phyloP scores from a whole-genome alignment of 495 filamentous ascomycete genomes.

The Aspergillus indologenus region DNA sequence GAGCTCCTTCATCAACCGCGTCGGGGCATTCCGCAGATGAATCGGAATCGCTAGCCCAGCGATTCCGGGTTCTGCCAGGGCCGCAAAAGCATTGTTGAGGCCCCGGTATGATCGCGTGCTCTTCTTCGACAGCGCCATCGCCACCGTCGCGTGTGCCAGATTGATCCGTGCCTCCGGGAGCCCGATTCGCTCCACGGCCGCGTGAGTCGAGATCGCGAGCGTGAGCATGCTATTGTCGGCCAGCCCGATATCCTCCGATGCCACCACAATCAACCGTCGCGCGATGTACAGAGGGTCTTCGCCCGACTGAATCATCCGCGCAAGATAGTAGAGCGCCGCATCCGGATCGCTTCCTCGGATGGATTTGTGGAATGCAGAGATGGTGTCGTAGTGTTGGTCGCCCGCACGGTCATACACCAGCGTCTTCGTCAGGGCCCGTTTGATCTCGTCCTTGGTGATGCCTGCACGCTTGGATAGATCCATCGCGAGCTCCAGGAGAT shows the following conservation, averaged over 20 bases:
- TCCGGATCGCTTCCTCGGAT: slow-evolving; percentile 83
- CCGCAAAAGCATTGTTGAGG: slow-evolving; percentile 71
- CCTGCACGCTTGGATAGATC: slow-evolving; percentile 51
- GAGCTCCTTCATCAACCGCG: slow-evolving; percentile 86
- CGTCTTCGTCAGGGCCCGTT: slow-evolving; percentile 78
- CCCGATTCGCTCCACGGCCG: slow-evolving; percentile 83
- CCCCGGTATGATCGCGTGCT: slow-evolving; percentile 82
- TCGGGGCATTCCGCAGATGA: slow-evolving; percentile 89
- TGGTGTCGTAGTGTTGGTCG: slow-evolving; percentile 93
- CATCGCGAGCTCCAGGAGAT: slow-evolving; percentile 85
- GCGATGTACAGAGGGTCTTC: slow-evolving; percentile 94
- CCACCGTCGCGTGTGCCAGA: slow-evolving; percentile 80
- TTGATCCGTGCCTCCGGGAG: slow-evolving; percentile 94
- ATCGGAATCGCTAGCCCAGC: slow-evolving; percentile 77
- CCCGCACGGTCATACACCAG: slow-evolving; percentile 92
- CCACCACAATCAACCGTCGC: slow-evolving; percentile 84
- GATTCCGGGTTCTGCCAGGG: slow-evolving; percentile 73
- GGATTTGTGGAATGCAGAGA: slow-evolving; percentile 95
- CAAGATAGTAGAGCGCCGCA: slow-evolving; percentile 88
- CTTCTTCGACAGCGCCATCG: slow-evolving; percentile 78
- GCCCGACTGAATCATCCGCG: slow-evolving; percentile 92
- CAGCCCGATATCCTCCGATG: slow-evolving; percentile 87
- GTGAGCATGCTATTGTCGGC: slow-evolving; percentile 84
- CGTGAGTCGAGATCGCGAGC: slow-evolving; percentile 79
- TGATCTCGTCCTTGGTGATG: slow-evolving; percentile 65